A percentile compares a stretch with the other conserved stretches of the same genome.
These are phyloP conservation scores for Epichloe sylvatica DNA, from an alignment of 2,329 filamentous ascomycete genomes.

Conservation along the genomic window DNA sequence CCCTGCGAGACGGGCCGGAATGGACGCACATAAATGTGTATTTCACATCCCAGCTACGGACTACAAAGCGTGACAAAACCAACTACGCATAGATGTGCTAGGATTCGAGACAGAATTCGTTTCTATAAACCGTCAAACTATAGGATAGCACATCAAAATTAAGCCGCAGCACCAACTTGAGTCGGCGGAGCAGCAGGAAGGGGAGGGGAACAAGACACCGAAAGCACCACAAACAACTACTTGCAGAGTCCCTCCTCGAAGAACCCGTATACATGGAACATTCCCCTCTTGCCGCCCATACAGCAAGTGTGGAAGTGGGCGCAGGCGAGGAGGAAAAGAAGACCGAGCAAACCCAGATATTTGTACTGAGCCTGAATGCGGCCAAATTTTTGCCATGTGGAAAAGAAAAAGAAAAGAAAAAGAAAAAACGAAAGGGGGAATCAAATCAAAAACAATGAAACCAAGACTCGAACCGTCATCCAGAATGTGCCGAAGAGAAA, in stretches of 20 bases:
- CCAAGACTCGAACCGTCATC: not conserved
- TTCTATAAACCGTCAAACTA: conserved; percentile 1
- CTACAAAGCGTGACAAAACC: too few species aligned
- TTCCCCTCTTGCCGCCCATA: not conserved
- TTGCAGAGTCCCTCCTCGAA: not conserved
- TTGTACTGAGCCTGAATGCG: not conserved
- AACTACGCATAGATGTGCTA: too few species aligned
- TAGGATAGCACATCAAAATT: not conserved
- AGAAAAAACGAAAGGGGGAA: conserved; percentile 4
- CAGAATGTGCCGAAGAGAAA: not conserved
- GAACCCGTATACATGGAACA: not conserved
- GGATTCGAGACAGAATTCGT: not conserved
- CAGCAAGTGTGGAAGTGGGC: not conserved
- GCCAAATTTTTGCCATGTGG: not conserved
- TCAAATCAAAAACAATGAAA: conserved; percentile 1
- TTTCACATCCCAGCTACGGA: too few species aligned
- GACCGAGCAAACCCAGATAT: not conserved
- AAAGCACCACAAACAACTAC: not conserved
- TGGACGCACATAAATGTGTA: too few species aligned
- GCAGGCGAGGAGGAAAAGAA: not conserved
- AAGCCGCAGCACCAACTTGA: not conserved
- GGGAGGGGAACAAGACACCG: not conserved
- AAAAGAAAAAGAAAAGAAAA: conserved; percentile 1
- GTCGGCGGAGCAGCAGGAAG: not conserved
- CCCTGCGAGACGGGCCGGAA: too few species aligned